phyloP scores from a whole-genome alignment of 2,329 filamentous ascomycete species.

The Phoma sp. region DNA sequence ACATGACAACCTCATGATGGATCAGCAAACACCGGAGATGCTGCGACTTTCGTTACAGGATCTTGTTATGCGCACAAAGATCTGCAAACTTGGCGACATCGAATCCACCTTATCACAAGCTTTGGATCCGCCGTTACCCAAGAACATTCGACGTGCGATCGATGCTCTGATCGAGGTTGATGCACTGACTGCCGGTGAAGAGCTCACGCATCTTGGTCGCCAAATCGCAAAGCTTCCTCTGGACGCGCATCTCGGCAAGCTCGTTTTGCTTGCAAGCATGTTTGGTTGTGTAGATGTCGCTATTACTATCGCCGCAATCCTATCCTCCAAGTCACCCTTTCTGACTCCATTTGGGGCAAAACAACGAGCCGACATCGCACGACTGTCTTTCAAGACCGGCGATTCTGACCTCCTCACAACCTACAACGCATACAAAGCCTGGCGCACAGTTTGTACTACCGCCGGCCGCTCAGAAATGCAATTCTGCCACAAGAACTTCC shows the following conservation, averaged over 20 bases:
- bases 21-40: slow-evolving; percentile 97
- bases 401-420: slow-evolving; percentile 92
- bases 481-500: slow-evolving; percentile 94
- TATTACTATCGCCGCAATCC: slow-evolving; percentile 87
- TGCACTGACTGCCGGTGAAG: slow-evolving; percentile 80
- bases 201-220: slow-evolving; percentile 83
- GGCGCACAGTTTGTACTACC: slow-evolving; percentile 81
- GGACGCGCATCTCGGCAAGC: slow-evolving; percentile 93
- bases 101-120: slow-evolving; percentile 88
- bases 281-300: slow-evolving; percentile 93
- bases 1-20: slow-evolving; percentile 82
- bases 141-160: slow-evolving; percentile 91
- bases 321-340: slow-evolving; percentile 95
- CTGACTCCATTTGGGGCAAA: slow-evolving; percentile 84
- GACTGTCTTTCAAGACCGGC: slow-evolving; percentile 78
- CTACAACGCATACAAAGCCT: slow-evolving; percentile 91
- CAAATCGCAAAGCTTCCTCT: slow-evolving; percentile 89
- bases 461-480: slow-evolving; percentile 78
- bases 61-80: slow-evolving; percentile 93
- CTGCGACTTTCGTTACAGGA: slow-evolving; percentile 92
- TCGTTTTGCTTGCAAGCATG: slow-evolving; percentile 83
- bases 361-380: slow-evolving; percentile 80
- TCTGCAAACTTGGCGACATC: slow-evolving; percentile 93
- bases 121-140: slow-evolving; percentile 85
- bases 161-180: slow-evolving; percentile 93